Percentiles rank a stretch among this genome's conserved stretches.
phyloP scores from a whole-genome alignment of 768 basidiomycete genomes.

The Paxillus ammoniavirescens region DNA sequence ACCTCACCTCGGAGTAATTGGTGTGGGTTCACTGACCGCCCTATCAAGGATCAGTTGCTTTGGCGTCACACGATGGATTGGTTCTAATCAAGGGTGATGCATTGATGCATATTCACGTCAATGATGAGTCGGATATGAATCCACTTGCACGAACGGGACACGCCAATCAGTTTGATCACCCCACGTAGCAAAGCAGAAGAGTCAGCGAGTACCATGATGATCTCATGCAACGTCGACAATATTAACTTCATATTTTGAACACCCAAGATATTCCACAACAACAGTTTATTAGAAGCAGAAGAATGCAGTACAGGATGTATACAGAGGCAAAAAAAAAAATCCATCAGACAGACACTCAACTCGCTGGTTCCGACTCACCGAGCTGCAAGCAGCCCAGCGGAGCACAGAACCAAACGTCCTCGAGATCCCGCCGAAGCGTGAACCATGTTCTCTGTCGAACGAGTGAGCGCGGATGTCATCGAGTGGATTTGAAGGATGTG shows the following conservation, averaged over 20 bases:
- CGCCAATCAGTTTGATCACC: conserved; percentile 84
- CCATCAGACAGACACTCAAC: conserved; percentile 66
- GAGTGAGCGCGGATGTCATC: conserved; percentile 66
- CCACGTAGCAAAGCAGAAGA: conserved; percentile 48
- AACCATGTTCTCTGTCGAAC: conserved; percentile 67
- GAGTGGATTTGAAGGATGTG: conserved; percentile 68
- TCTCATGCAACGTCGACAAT: too few relatives aligned
- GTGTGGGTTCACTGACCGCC: too few relatives aligned
- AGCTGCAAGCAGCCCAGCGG: conserved; percentile 28
- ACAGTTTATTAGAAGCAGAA: too few relatives aligned
- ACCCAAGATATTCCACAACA: too few relatives aligned
- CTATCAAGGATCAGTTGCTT: too few relatives aligned
- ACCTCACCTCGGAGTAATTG: too few relatives aligned
- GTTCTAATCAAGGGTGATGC: conserved; percentile 94
- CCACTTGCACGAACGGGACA: conserved; percentile 12
- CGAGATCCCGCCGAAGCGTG: conserved; percentile 40
- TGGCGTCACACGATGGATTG: conserved; percentile 81
- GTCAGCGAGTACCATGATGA: conserved; percentile 11
- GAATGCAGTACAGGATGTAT: neutral
- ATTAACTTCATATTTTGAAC: too few relatives aligned
- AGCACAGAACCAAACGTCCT: conserved; percentile 57
- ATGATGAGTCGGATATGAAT: neutral
- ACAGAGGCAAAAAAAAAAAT: conserved; percentile 25
- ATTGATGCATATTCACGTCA: conserved; percentile 37
- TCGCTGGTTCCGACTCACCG: conserved; percentile 42